Percentiles rank a stretch among this genome's conserved stretches.
These are phyloP conservation scores for Vigna reflexopilosa DNA, from an alignment of 306 rosid species.

Conservation along the genomic window DNA sequence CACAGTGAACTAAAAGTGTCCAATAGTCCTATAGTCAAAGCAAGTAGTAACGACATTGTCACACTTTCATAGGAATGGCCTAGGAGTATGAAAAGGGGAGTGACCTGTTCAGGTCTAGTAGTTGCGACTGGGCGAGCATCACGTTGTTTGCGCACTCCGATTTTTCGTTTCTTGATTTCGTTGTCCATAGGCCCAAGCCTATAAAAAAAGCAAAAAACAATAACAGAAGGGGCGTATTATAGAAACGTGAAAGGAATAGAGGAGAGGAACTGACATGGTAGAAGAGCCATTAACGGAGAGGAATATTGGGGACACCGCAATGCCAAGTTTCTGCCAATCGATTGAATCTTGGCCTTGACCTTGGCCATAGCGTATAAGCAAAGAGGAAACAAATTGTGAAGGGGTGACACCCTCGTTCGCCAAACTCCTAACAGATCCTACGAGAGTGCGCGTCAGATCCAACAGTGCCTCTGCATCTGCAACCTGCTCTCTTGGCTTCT, in stretches of 20 bases:
- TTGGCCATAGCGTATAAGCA: slow-evolving; percentile 58
- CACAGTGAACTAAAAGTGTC: too few species aligned
- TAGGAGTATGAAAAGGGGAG: not conserved
- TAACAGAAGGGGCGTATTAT: not conserved
- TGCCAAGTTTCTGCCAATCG: slow-evolving; percentile 65
- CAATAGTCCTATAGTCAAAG: too few species aligned
- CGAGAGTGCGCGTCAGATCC: slow-evolving; percentile 63
- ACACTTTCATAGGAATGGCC: not conserved
- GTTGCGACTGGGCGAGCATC: slow-evolving; percentile 49
- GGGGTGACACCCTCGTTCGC: slow-evolving; percentile 70
- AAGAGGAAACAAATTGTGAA: slow-evolving; percentile 64
- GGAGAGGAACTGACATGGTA: slow-evolving; percentile 64
- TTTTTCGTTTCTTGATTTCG: slow-evolving; percentile 68
- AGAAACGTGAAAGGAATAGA: not conserved
- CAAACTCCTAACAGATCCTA: slow-evolving; percentile 65
- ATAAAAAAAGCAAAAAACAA: not conserved
- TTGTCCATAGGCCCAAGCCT: slow-evolving; percentile 94
- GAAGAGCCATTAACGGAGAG: slow-evolving; percentile 61
- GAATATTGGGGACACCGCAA: slow-evolving; percentile 60
- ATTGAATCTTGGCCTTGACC: slow-evolving; percentile 31
- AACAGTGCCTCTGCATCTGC: slow-evolving; percentile 86
- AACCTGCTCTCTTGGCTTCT: slow-evolving; percentile 84
- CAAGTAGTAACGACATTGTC: not conserved
- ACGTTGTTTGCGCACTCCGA: slow-evolving; percentile 45
- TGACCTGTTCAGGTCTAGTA: slow-evolving; percentile 76